These are phyloP conservation scores for Tolypocladium inflatum DNA, from an alignment of 2,329 filamentous ascomycete genomes.

Conservation along the genomic window DNA sequence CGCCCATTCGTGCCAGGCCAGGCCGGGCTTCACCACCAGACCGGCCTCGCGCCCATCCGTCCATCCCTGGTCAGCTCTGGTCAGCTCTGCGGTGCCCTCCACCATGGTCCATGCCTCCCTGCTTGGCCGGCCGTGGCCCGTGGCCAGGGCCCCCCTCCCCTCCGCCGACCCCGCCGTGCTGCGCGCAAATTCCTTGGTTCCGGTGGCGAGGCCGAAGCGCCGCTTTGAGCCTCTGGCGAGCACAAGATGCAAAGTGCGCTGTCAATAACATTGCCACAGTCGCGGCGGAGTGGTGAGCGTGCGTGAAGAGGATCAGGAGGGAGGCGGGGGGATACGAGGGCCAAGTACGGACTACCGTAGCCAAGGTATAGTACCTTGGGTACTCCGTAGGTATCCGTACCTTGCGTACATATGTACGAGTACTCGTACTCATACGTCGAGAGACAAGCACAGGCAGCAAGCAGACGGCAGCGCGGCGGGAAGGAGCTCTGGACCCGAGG, in stretches of 20 bases:
- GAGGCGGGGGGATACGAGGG: background rate
- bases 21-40: background rate
- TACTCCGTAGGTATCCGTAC: too few species aligned
- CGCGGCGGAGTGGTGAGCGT: background rate
- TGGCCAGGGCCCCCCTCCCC: slow-evolving; percentile 1
- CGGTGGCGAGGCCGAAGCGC: slow-evolving; percentile 3
- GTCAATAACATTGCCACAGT: background rate
- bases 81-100: background rate
- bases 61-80: background rate
- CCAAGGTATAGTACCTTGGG: background rate
- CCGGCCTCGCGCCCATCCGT: background rate
- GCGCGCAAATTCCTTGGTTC: slow-evolving; percentile 6
- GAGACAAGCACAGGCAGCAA: background rate
- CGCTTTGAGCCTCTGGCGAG: background rate
- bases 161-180: slow-evolving; percentile 1
- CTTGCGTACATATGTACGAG: too few species aligned
- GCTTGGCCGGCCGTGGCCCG: background rate
- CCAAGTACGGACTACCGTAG: background rate
- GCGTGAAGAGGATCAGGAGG: background rate
- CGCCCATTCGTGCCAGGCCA: background rate
- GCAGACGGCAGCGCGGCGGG: background rate
- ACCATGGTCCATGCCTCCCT: background rate
- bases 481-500: background rate
- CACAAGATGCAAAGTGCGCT: background rate
- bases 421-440: background rate